phyloP scores from a whole-genome alignment of 1,284 basidiomycete genomes.

The Heimioporus retisporus region DNA sequence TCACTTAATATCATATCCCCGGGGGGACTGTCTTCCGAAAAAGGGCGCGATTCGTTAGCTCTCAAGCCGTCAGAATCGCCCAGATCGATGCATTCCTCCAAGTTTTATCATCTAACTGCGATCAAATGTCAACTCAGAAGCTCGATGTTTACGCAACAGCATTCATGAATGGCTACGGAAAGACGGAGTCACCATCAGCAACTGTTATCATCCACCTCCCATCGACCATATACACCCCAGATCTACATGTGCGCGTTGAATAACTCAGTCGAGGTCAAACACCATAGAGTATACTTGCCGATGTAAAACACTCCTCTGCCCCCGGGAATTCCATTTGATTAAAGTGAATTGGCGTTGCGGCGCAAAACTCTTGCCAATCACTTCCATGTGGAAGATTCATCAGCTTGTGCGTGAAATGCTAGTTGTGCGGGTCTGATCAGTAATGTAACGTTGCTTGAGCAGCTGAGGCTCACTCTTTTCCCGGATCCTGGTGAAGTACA shows the following conservation, averaged over 20 bases:
- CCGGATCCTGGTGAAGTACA: conserved; percentile 37
- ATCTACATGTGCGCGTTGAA: conserved; percentile 11
- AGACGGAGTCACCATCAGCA: conserved; percentile 19
- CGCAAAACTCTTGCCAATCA: conserved; percentile 39
- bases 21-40: no score
- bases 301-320: conserved; percentile 30
- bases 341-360: conserved; percentile 34
- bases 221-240: conserved; percentile 35
- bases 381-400: conserved; percentile 31
- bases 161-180: no score
- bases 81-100: no score
- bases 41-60: no score
- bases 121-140: no score
- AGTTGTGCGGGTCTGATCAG: no score
- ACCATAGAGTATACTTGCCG: conserved; percentile 18
- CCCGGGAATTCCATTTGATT: conserved; percentile 25
- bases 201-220: conserved; percentile 34
- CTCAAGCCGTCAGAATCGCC: no score
- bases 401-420: conserved; percentile 29
- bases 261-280: background rate
- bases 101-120: no score
- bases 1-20: no score
- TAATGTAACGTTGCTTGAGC: no score
- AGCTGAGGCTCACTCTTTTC: conserved; percentile 23
- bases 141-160: no score